Percentiles rank a stretch among this genome's conserved stretches.
Conservation (phyloP, 305 asterid genomes). For the Fraxinus sp. region DNA sequence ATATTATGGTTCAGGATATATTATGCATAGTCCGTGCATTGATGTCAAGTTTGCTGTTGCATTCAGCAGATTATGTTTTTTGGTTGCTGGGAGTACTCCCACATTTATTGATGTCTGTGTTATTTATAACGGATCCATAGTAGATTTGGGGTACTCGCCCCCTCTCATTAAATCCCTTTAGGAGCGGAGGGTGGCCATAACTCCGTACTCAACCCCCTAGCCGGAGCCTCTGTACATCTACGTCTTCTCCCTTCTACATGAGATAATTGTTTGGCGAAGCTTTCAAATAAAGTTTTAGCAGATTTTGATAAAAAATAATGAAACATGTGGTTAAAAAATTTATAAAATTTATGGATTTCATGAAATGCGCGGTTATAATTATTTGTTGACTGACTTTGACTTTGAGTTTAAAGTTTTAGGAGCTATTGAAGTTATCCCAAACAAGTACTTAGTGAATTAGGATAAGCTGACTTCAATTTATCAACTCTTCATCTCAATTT, state of each 20-base stretch:
- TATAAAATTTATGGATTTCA: neutral
- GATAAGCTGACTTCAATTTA: neutral
- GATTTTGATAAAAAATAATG: neutral
- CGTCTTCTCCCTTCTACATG: neutral
- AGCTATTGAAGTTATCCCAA: neutral
- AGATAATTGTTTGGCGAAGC: neutral
- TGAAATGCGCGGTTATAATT: neutral
- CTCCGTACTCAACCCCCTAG: constrained; percentile 8
- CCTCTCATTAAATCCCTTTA: neutral
- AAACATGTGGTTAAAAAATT: neutral
- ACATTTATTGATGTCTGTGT: constrained; percentile 40
- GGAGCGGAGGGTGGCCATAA: neutral
- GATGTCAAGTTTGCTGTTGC: constrained; percentile 1
- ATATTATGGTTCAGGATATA: neutral
- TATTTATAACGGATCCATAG: constrained; percentile 21
- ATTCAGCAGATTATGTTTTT: neutral
- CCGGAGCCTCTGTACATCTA: constrained; percentile 4
- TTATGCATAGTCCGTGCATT: constrained; percentile 1
- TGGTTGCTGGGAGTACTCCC: constrained; percentile 15
- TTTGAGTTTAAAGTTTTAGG: neutral
- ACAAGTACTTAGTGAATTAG: neutral
- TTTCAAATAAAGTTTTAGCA: neutral
- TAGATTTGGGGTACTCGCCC: neutral
- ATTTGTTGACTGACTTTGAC: neutral
- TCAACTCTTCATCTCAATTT: neutral